Conservation (phyloP, 163 green algal genomes). For the Coccomyxa subellipsoidea region DNA sequence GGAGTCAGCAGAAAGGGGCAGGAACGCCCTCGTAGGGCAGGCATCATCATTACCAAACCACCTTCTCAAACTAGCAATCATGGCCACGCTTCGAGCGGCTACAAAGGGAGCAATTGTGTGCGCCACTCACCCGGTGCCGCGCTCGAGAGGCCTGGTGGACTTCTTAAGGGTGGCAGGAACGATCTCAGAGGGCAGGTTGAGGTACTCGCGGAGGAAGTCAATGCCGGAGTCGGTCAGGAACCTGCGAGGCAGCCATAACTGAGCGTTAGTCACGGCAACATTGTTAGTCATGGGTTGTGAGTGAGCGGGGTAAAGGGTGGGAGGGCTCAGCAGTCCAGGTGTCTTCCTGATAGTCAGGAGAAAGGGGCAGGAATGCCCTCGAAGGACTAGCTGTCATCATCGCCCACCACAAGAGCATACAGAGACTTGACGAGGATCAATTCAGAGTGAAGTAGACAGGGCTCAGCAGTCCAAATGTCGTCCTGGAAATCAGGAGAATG, state of each 20-base stretch:
- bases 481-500: neutral
- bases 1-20: neutral
- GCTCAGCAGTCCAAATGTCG: neutral
- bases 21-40: neutral
- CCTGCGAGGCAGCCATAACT: constrained; percentile 35
- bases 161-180: constrained; percentile 94
- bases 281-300: neutral
- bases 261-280: neutral
- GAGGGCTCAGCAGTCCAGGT: neutral
- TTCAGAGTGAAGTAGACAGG: neutral
- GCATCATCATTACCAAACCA: neutral
- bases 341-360: neutral
- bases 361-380: neutral
- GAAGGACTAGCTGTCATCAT: neutral
- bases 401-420: neutral
- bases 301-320: neutral
- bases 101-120: too few relatives aligned
- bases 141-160: constrained; percentile 58
- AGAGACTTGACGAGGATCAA: neutral
- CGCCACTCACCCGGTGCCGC: constrained; percentile 31
- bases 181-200: constrained; percentile 95
- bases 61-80: neutral
- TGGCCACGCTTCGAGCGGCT: too few relatives aligned
- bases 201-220: constrained; percentile 96
- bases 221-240: constrained; percentile 99